Evolutionary conservation across 108 stramenopile species (phyloP), one percentile per base, ranked within the genome.

Genomic region (Nitzschia sp.): DNA sequence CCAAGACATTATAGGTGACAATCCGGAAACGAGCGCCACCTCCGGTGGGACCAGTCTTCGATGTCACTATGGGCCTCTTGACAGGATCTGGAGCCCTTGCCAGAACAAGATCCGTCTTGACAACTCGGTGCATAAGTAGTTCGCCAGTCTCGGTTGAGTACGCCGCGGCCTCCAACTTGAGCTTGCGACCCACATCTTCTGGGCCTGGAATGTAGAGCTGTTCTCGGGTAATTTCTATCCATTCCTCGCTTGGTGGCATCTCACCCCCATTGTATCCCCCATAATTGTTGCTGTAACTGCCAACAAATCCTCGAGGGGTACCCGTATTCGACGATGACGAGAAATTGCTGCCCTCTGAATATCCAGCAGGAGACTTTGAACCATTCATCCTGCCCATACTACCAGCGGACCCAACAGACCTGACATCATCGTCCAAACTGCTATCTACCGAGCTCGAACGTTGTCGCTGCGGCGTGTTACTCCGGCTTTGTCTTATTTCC

Each of bases 1-100:
- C 97, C 48, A 99, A 86, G 62, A 97, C 79, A 76, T 99, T 99
- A 85, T 98, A 99, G 28, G 95, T 91, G 57, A 87, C 87, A 41
- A 97, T 87, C 29, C 98, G 88, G 68, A 99, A 95, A 33, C 95
- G 66, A 16, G 90, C 87, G 28, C 92, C 81, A 11, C 85, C 93
- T 55, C 76, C 83, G 31, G 77, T 81, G 3, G 76, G 83, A 1
- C 66, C 78, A 27, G 73, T 53, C 66, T 93, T 91, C 38, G 87
- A 66, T 2, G 84, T 88, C 2, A 93, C 88, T 30, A 95, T 72
- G 35, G 80, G 77, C 58, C 94, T 71, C 61, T 90, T 92, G 32
- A 75, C 68, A n/a, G 94, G 94, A 70, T 87, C 85, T 6, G 94
- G 94, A 21, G 91, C 85, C 35, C 86, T 63, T 46, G 84, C 76